These are phyloP conservation scores for Botrytis porri DNA, from an alignment of 2,329 filamentous ascomycete genomes.

Conservation along the genomic window DNA sequence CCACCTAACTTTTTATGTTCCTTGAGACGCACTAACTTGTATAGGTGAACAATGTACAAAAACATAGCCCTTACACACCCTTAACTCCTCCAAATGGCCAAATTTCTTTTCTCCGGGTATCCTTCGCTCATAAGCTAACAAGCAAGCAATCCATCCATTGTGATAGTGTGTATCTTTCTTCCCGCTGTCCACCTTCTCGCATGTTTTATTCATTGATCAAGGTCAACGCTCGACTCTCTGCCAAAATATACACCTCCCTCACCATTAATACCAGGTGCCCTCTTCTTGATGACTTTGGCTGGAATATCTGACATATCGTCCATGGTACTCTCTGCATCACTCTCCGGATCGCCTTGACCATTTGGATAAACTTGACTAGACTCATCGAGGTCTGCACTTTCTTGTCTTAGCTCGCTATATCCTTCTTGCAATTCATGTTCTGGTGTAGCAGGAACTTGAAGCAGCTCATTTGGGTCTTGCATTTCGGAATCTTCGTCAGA, in stretches of 20 bases:
- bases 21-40: background rate
- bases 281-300: conserved; percentile 2
- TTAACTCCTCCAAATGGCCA: background rate
- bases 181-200: background rate
- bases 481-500: background rate
- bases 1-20: background rate
- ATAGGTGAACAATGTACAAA: background rate
- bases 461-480: conserved; percentile 6
- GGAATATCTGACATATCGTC: conserved; percentile 16
- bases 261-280: background rate
- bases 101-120: conserved; percentile 1
- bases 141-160: background rate
- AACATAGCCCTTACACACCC: background rate
- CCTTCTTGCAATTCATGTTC: conserved; percentile 6
- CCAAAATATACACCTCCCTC: background rate
- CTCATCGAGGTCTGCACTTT: background rate
- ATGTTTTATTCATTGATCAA: background rate
- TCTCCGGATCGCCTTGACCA: background rate
- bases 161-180: background rate
- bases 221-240: conserved; percentile 1
- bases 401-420: background rate
- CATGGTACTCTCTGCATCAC: conserved; percentile 7
- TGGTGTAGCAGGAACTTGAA: conserved; percentile 10
- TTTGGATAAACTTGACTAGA: conserved; percentile 4
- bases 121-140: background rate